Conservation (phyloP, 305 asterid species). For the Fraxinus velutina region DNA sequence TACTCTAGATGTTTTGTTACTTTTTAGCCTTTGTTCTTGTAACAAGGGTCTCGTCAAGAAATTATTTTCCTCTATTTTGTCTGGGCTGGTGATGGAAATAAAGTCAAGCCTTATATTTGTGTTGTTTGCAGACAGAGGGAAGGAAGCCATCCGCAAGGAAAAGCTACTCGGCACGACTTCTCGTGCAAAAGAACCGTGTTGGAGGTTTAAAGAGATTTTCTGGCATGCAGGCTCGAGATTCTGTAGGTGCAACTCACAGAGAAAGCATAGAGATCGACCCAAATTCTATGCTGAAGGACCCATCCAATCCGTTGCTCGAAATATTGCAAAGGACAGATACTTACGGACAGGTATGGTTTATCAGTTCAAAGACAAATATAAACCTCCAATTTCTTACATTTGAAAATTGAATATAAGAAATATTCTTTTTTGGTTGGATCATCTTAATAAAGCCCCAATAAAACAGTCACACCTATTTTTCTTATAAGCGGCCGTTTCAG, state of each 20-base stretch:
- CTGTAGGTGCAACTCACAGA: constrained; percentile 15
- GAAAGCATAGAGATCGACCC: constrained; percentile 11
- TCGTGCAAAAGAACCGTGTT: constrained; percentile 30
- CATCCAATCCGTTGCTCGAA: constrained; percentile 21
- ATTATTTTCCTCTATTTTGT: background rate
- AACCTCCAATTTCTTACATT: background rate
- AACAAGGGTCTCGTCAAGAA: background rate
- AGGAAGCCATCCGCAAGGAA: constrained; percentile 31
- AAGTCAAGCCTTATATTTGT: background rate
- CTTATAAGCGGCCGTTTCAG: background rate
- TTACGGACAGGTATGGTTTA: constrained; percentile 12
- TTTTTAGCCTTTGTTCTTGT: background rate
- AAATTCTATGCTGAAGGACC: constrained; percentile 11
- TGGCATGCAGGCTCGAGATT: constrained; percentile 24
- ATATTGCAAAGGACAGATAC: constrained; percentile 22
- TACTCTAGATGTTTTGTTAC: background rate
- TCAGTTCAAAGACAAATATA: background rate
- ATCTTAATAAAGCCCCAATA: background rate
- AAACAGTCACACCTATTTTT: background rate
- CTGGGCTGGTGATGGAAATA: background rate
- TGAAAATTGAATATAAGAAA: background rate
- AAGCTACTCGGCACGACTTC: constrained; percentile 32
- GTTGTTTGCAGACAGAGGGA: constrained; percentile 28
- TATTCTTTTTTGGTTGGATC: background rate
- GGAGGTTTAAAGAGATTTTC: constrained; percentile 33